Evolutionary conservation across 306 rosid genomes (phyloP).

Genomic region (Cercis canadensis): DNA sequence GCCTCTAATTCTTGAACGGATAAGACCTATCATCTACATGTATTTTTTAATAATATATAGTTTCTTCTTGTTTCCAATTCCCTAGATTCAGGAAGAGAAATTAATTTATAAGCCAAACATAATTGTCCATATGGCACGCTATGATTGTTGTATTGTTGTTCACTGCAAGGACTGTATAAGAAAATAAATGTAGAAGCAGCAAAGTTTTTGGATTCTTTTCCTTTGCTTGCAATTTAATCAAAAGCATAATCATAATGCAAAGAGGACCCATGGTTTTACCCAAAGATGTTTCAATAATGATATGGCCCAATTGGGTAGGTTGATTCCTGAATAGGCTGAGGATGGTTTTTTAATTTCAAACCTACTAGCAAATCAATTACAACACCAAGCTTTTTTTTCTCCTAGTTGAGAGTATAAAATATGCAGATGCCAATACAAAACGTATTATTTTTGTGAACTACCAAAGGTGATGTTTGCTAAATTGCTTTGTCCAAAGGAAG

Average conservation of each 20-base stretch:
- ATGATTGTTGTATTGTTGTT: slow-evolving; percentile 19
- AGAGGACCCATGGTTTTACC: slow-evolving; percentile 10
- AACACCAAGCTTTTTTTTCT: background rate
- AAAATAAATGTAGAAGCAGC: slow-evolving; percentile 31
- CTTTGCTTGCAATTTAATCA: slow-evolving; percentile 46
- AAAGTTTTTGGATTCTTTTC: slow-evolving; percentile 9
- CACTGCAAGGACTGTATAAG: slow-evolving; percentile 2
- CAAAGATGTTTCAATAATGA: slow-evolving; percentile 30
- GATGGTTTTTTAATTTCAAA: background rate
- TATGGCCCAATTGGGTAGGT: slow-evolving; percentile 12
- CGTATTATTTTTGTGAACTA: background rate
- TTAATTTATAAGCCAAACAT: background rate
- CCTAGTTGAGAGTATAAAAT: background rate
- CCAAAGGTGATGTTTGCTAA: background rate
- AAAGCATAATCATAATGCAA: slow-evolving; percentile 35
- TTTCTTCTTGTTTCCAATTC: too few species aligned
- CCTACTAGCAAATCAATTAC: background rate
- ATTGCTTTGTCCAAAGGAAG: background rate
- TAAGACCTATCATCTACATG: background rate
- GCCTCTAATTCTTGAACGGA: background rate
- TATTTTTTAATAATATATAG: too few species aligned
- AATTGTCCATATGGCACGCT: slow-evolving; percentile 33
- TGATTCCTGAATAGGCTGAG: background rate
- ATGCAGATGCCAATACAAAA: background rate
- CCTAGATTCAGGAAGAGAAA: background rate